phyloP scores from a whole-genome alignment of 176 grass and related monocot species.

The Bonia amplexicaulis region DNA sequence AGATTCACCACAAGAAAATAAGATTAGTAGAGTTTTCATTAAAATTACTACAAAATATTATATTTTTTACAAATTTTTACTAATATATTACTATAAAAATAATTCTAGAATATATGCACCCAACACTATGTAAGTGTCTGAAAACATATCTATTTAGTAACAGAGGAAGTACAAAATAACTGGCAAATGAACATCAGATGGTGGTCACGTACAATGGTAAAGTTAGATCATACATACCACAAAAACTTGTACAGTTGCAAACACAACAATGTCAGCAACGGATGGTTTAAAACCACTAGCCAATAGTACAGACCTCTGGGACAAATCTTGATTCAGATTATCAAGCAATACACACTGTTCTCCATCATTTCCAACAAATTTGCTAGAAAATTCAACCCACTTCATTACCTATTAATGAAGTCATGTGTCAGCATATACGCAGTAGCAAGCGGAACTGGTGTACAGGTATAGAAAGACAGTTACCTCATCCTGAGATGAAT shows the following conservation, averaged over 20 bases:
- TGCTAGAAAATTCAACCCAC: constrained; percentile 74
- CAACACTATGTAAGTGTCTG: background rate
- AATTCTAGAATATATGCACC: background rate
- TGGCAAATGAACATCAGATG: background rate
- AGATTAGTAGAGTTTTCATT: background rate
- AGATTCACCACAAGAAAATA: background rate
- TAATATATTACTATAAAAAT: background rate
- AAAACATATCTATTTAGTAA: background rate
- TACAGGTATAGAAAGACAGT: background rate
- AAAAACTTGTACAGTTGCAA: constrained; percentile 53
- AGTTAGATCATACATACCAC: constrained; percentile 48
- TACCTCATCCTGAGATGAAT: constrained; percentile 61
- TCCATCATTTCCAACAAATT: constrained; percentile 47
- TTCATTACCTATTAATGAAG: constrained; percentile 47
- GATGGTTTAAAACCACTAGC: constrained; percentile 57
- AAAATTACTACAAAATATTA: background rate
- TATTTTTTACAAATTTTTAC: background rate
- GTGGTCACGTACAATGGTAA: background rate
- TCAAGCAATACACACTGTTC: constrained; percentile 32
- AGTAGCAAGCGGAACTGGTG: background rate
- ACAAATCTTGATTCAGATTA: constrained; percentile 70
- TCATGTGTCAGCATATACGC: background rate
- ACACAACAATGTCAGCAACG: constrained; percentile 75
- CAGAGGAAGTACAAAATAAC: background rate
- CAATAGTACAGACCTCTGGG: constrained; percentile 66